phyloP scores from a whole-genome alignment of 2,329 filamentous ascomycete species.

The Pezizomycotina sp. region DNA sequence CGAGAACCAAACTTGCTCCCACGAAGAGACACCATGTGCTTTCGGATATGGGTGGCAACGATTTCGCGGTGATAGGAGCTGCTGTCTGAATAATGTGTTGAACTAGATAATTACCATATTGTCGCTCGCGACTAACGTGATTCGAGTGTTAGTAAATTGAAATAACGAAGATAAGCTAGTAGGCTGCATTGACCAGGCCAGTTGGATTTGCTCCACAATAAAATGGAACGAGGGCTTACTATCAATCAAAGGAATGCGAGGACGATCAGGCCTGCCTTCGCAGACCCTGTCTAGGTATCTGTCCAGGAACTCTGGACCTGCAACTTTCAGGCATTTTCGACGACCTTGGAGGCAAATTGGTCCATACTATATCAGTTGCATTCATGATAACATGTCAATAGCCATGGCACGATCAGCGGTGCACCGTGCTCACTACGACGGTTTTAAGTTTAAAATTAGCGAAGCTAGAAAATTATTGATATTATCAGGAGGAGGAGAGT shows the following conservation, averaged over 20 bases:
- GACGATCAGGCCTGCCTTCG: conserved; percentile 74
- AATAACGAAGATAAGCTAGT: background rate
- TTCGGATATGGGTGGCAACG: conserved; percentile 84
- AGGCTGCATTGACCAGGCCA: background rate
- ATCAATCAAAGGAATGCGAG: conserved; percentile 91
- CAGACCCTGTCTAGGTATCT: conserved; percentile 89
- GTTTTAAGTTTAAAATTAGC: conserved; percentile 5
- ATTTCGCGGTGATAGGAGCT: conserved; percentile 73
- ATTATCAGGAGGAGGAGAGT: background rate
- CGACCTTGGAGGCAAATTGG: conserved; percentile 96
- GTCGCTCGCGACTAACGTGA: conserved; percentile 59
- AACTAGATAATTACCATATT: conserved; percentile 96
- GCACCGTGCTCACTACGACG: conserved; percentile 57
- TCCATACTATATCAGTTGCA: conserved; percentile 96
- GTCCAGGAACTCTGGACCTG: conserved; percentile 72
- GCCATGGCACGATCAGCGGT: conserved; percentile 78
- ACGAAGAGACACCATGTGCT: conserved; percentile 97
- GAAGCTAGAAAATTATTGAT: background rate
- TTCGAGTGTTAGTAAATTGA: conserved; percentile 6
- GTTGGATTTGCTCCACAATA: conserved; percentile 10
- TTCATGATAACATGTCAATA: conserved; percentile 87
- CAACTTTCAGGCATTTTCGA: conserved; percentile 99
- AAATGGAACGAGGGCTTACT: conserved; percentile 45
- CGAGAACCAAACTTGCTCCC: conserved; percentile 97
- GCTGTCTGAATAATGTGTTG: conserved; percentile 92